Percentiles rank a stretch among this genome's conserved stretches.
These are phyloP conservation scores for Beauveria asiatica DNA, from an alignment of 2,329 filamentous ascomycete genomes.

Conservation along the genomic window DNA sequence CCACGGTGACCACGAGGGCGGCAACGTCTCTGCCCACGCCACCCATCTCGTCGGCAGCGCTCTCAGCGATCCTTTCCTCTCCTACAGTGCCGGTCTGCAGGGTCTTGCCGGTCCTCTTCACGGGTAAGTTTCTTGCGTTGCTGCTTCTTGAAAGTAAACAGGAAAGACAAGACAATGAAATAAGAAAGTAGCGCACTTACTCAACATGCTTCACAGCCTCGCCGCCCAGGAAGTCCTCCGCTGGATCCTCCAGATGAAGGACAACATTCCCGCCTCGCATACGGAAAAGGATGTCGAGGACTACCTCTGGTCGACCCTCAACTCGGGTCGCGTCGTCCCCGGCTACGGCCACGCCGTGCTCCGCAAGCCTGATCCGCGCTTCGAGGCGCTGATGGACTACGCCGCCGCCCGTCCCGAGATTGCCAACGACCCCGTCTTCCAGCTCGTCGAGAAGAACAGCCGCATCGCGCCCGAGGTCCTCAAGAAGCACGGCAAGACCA, in stretches of 20 bases:
- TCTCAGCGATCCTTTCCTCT: conserved; percentile 88
- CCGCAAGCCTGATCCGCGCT: conserved; percentile 92
- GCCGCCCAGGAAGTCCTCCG: conserved; percentile 95
- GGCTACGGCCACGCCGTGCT: conserved; percentile 95
- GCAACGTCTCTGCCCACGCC: conserved; percentile 91
- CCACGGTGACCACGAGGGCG: conserved; percentile 96
- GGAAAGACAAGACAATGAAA: not conserved
- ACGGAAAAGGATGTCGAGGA: conserved; percentile 73
- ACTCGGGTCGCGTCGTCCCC: conserved; percentile 87
- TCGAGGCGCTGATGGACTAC: conserved; percentile 95
- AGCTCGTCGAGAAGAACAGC: conserved; percentile 87
- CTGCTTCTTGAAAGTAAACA: not conserved
- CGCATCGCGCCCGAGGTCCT: conserved; percentile 85
- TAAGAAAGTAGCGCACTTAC: not conserved
- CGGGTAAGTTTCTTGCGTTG: conserved; percentile 35
- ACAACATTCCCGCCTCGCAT: conserved; percentile 69
- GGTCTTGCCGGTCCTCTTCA: conserved; percentile 78
- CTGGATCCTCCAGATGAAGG: conserved; percentile 95
- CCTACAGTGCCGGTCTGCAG: conserved; percentile 90
- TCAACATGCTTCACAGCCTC: conserved; percentile 40
- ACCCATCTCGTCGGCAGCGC: conserved; percentile 94
- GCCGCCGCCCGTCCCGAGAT: conserved; percentile 79
- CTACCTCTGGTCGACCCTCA: conserved; percentile 89
- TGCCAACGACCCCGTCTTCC: conserved; percentile 79
- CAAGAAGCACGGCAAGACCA: conserved; percentile 94